Evolutionary conservation across 2,329 filamentous ascomycete genomes (phyloP).

Genomic region (Penicillium sp.): DNA sequence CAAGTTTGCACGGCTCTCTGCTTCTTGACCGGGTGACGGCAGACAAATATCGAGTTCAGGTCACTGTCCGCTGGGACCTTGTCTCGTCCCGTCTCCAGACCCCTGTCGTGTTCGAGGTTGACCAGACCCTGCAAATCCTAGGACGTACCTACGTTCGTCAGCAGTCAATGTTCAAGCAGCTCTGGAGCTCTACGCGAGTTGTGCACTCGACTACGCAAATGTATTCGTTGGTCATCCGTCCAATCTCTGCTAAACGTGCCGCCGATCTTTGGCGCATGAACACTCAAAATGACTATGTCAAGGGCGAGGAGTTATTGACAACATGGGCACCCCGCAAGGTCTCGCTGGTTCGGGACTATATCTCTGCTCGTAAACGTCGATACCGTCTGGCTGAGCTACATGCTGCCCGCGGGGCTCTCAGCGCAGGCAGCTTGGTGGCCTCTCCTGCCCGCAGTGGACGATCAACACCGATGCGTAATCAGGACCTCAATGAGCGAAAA

Average conservation of each 20-base stretch:
- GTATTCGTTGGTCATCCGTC: conserved; percentile 84
- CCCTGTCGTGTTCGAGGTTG: conserved; percentile 84
- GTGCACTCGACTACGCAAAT: conserved; percentile 86
- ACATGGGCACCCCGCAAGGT: conserved; percentile 90
- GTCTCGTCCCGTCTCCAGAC: conserved; percentile 81
- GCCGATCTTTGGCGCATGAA: conserved; percentile 97
- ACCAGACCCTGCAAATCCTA: conserved; percentile 81
- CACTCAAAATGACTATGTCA: conserved; percentile 92
- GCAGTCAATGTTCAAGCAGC: conserved; percentile 81
- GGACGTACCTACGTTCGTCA: conserved; percentile 84
- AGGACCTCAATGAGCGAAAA: conserved; percentile 47
- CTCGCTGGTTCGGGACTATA: conserved; percentile 87
- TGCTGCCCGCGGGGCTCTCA: conserved; percentile 57
- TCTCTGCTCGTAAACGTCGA: conserved; percentile 74
- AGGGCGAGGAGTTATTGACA: conserved; percentile 85
- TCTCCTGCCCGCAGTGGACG: conserved; percentile 43
- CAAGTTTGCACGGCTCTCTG: conserved; percentile 87
- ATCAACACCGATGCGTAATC: conserved; percentile 44
- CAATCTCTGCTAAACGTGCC: conserved; percentile 86
- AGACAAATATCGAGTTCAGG: conserved; percentile 91
- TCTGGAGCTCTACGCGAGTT: conserved; percentile 84
- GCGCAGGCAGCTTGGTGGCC: conserved; percentile 46
- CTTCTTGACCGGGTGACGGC: conserved; percentile 90
- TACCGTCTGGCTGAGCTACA: conserved; percentile 80
- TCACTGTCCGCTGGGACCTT: conserved; percentile 86